A percentile compares a stretch with the other conserved stretches of the same genome.
phyloP scores from a whole-genome alignment of 768 basidiomycete genomes.

The Gloeostereum incarnatum region DNA sequence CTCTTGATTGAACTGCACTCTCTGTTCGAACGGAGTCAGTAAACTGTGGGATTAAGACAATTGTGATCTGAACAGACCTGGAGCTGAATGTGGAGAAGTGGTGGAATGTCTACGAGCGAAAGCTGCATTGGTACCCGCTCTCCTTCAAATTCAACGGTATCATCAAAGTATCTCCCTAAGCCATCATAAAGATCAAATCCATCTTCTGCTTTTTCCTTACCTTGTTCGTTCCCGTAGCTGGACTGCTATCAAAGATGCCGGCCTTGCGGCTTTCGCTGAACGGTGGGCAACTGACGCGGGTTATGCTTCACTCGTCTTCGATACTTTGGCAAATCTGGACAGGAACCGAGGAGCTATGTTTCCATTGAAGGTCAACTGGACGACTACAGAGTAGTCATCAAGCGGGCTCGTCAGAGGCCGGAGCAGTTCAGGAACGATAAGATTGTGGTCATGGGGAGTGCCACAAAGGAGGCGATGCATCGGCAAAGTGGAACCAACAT shows the following conservation, averaged over 20 bases:
- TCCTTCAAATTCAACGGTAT: slow-evolving; percentile 80
- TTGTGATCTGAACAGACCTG: slow-evolving; percentile 67
- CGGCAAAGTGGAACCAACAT: too few species aligned
- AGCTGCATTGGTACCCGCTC: slow-evolving; percentile 85
- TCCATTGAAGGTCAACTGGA: slow-evolving; percentile 12
- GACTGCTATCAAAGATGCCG: slow-evolving; percentile 18
- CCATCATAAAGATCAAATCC: slow-evolving; percentile 93
- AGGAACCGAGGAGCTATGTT: slow-evolving; percentile 16
- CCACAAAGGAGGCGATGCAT: too few species aligned
- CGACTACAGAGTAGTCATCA: slow-evolving; percentile 13
- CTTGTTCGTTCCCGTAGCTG: too few species aligned
- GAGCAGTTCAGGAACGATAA: slow-evolving; percentile 15
- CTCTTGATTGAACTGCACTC: slow-evolving; percentile 91
- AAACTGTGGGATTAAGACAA: too few species aligned
- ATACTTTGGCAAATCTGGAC: slow-evolving; percentile 15
- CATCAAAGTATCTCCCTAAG: slow-evolving; percentile 84
- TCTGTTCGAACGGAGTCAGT: slow-evolving; percentile 36
- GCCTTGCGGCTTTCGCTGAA: slow-evolving; percentile 15
- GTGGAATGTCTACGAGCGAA: slow-evolving; percentile 77
- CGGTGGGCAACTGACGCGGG: slow-evolving; percentile 15
- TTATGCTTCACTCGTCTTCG: slow-evolving; percentile 18
- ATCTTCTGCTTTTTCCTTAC: too few species aligned
- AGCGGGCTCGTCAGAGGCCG: slow-evolving; percentile 13
- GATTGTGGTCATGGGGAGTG: slow-evolving; percentile 17
- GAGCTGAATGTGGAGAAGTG: slow-evolving; percentile 89